Evolutionary conservation across 371 early-diverging fungal species (phyloP), one percentile per base, ranked within the genome.

Genomic region (Mortierella sp.): DNA sequence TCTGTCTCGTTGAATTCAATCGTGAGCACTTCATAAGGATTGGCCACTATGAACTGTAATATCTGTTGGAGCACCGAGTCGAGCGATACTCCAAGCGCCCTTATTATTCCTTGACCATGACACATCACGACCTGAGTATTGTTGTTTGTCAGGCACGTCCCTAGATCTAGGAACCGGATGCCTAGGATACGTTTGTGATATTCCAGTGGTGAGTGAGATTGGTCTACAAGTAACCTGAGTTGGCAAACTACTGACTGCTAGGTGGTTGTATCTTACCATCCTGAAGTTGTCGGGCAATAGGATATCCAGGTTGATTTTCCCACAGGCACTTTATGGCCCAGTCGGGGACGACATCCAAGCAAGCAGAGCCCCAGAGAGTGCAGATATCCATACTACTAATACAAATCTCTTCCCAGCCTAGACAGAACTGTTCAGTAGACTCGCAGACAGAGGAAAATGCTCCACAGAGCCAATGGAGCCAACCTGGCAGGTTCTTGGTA

Each of bases 1-100:
- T 88, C 62, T 44, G 64, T 47, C 60, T 88, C 25, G 45, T 75
- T 65, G 82, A 87, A 79, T 12, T 70, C 59, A 80, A 86, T 25
- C 5, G 81, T 74, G 18, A 80, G 7, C 15, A 80, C 71, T 19
- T 80, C 75, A 19, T 74, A 62, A 0, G 72, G 81, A 23, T 80
- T 74, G 1, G 71, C 71, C 15, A 58, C 43, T 18, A 68, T 52
- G 47, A 74, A 80, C 14, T 64, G 23, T 7, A 64, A 62, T 19
- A 80, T 68, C 14, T 70, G 71, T 23, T 26, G 47, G 21, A 80
- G 50, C 44, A 74, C 55, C 0, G 57, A 55, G 52, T 80, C 81
- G n/a, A 80, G 66, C 0, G 68, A 16, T 7, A 57, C 45, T 2
- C 81, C 81, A 3, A 68, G 44, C 0, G 81, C 81, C 4, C 81